These are phyloP conservation scores for Mollisiaceae sp. DNA, from an alignment of 2,329 filamentous ascomycete genomes.

Conservation along the genomic window DNA sequence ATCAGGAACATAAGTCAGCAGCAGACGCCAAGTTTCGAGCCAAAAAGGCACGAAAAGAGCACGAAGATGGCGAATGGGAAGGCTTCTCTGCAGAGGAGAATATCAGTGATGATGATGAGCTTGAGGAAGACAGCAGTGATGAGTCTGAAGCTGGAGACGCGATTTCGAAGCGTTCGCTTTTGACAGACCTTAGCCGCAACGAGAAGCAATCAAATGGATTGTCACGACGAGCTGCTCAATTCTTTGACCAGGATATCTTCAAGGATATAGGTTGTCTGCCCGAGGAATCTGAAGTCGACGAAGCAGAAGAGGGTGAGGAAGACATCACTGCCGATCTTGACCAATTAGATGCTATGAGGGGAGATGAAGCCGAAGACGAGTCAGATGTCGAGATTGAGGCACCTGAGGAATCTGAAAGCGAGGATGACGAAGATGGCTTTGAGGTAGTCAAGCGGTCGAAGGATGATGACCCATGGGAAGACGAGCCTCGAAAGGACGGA, in stretches of 20 bases:
- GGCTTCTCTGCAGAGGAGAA: conserved; percentile 75
- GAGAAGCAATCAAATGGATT: conserved; percentile 61
- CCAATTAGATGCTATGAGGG: conserved; percentile 41
- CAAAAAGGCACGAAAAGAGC: conserved; percentile 83
- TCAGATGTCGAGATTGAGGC: conserved; percentile 23
- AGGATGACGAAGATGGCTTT: conserved; percentile 56
- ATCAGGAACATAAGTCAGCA: conserved; percentile 78
- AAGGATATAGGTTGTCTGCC: conserved; percentile 75
- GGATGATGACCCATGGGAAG: conserved; percentile 68
- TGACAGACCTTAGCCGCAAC: conserved; percentile 66
- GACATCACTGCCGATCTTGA: conserved; percentile 48
- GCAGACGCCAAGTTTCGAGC: conserved; percentile 86
- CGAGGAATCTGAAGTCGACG: conserved; percentile 55
- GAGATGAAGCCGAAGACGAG: conserved; percentile 41
- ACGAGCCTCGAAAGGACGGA: conserved; percentile 66
- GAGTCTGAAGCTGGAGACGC: conserved; percentile 61
- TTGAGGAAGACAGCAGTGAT: conserved; percentile 67
- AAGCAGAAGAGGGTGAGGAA: conserved; percentile 47
- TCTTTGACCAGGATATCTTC: conserved; percentile 97
- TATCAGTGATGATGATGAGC: conserved; percentile 54
- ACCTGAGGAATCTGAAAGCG: conserved; percentile 27
- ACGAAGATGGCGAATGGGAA: conserved; percentile 89
- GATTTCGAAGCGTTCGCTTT: conserved; percentile 53
- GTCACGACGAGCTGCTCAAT: conserved; percentile 84
- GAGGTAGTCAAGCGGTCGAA: conserved; percentile 63